Base-by-base conservation (phyloP, 2,329 filamentous ascomycete genomes). In the Penicillium vulpinum region DNA sequence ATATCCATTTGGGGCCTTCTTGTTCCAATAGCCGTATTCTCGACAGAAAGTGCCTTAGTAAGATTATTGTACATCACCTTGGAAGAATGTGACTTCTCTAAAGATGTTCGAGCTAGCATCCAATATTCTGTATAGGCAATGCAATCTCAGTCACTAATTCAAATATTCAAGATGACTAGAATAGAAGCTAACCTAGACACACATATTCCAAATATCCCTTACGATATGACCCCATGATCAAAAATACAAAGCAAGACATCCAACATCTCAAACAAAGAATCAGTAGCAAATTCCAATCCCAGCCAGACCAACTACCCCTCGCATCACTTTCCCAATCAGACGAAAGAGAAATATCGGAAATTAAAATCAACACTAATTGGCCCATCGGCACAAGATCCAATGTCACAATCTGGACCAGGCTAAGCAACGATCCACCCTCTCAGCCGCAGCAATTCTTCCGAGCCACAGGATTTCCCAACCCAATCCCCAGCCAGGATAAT, bases 321-420 rank as follows among this genome's bases (percentile, higher is more conserved):
- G 58, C 62, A 61, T 48, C 49, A 54, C 28, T 38, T 58, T 59
- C 52, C 31, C 38, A 58, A 56, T 60, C 49, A 22, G 57, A 61
- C 54, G 41, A 54, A 46, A 57, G 35, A 45, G 39, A 58, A 52
- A 46, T 9, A 31, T 33, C 56, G 56, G 61, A 61, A 54, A 61
- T 58, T 61, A 64, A 62, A 58, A 49, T 44, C 24, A 29, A 10
- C 45, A 29, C 33, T 56, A 21, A 66, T 65, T 66, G 62, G 63
- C 24, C 31, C 35, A n/a, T 59, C 28, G 15, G 35, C 22, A 45
- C 36, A 46, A 38, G n/a, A 57, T 43, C 61, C 33, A 48, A 29
- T 21, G 39, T 65, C 58, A 50, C 56, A 54, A 65, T 65, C 55
- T 50, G 54, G 55, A 58, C 62, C 44, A 56, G 47, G 40, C 50